These are phyloP conservation scores for Immersiporthe knoxdaviesiana DNA, from an alignment of 2,329 filamentous ascomycete species.

Conservation along the genomic window DNA sequence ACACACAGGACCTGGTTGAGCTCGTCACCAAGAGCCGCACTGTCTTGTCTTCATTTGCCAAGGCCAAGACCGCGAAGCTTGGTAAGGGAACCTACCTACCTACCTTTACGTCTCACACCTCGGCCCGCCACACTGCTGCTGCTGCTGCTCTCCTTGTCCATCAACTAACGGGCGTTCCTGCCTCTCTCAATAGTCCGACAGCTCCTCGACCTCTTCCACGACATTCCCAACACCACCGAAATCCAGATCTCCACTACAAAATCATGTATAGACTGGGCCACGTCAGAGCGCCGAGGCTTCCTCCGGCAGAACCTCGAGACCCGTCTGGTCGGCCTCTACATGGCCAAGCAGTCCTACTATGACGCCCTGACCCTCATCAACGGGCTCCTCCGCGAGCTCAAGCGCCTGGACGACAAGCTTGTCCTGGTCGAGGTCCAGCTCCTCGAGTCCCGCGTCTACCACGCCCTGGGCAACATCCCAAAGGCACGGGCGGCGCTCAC, in stretches of 20 bases:
- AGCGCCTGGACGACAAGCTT: slow-evolving; percentile 97
- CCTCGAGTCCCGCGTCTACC: slow-evolving; percentile 94
- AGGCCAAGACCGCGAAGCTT: slow-evolving; percentile 97
- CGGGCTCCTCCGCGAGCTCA: slow-evolving; percentile 91
- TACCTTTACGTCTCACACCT: neutral
- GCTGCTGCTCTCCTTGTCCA: neutral
- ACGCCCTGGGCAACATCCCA: slow-evolving; percentile 92
- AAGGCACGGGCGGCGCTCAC: slow-evolving; percentile 96
- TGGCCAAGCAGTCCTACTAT: slow-evolving; percentile 97
- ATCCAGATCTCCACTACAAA: slow-evolving; percentile 94
- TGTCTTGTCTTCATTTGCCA: slow-evolving; percentile 93
- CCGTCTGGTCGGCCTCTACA: slow-evolving; percentile 88
- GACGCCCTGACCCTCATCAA: slow-evolving; percentile 97
- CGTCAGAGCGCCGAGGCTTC: slow-evolving; percentile 91
- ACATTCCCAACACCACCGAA: slow-evolving; percentile 93
- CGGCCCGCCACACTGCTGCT: neutral
- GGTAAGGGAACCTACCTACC: slow-evolving; percentile 60
- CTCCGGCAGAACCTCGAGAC: slow-evolving; percentile 98
- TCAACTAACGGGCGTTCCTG: slow-evolving; percentile 13
- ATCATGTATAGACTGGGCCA: slow-evolving; percentile 99
- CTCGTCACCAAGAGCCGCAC: slow-evolving; percentile 89
- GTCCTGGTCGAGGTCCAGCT: slow-evolving; percentile 97
- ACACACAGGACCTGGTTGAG: slow-evolving; percentile 81
- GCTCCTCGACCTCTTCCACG: slow-evolving; percentile 91
- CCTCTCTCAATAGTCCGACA: slow-evolving; percentile 73